phyloP scores from a whole-genome alignment of 495 filamentous ascomycete species.

The Tuber brumale region DNA sequence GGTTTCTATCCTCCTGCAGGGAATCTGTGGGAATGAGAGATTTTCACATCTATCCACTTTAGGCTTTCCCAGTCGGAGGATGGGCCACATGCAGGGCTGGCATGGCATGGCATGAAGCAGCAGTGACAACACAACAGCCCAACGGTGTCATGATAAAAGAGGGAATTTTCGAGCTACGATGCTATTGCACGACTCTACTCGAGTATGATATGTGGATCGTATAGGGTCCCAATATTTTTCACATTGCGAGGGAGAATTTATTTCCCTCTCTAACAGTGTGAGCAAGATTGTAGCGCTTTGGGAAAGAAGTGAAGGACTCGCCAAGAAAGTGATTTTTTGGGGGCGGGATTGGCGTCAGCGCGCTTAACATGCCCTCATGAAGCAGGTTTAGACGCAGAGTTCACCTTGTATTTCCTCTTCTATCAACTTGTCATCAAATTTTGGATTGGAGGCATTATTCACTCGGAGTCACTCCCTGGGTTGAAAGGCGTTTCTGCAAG shows the following conservation, averaged over 20 bases:
- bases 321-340: neutral
- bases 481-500: neutral
- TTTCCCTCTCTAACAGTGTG: neutral
- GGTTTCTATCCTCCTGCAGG: neutral
- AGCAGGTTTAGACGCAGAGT: neutral
- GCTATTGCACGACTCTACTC: neutral
- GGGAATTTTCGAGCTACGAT: neutral
- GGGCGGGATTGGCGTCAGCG: neutral
- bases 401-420: neutral
- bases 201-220: no score
- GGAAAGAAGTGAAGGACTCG: neutral
- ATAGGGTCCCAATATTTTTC: neutral
- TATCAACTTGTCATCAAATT: neutral
- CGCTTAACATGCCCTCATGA: neutral
- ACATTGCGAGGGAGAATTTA: neutral
- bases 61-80: neutral
- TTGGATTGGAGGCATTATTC: neutral
- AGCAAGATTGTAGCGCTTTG: neutral
- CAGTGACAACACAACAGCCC: neutral
- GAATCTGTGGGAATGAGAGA: neutral
- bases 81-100: neutral
- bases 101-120: slow-evolving; percentile 2
- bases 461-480: neutral
- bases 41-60: neutral
- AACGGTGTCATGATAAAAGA: neutral